Conservation (phyloP, 1,284 basidiomycete species). For the Malassezia caprae region DNA sequence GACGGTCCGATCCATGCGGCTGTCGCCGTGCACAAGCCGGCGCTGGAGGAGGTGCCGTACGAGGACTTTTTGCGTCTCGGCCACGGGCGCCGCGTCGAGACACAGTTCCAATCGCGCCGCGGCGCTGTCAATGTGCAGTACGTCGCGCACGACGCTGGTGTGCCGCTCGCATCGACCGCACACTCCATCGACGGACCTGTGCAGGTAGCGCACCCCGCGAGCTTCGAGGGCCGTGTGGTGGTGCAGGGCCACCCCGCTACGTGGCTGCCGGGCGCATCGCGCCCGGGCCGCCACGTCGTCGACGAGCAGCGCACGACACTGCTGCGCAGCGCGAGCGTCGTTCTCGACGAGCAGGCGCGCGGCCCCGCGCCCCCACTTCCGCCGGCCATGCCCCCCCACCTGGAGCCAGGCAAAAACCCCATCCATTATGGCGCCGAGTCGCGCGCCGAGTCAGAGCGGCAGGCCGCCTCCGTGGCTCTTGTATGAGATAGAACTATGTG, state of each 20-base stretch:
- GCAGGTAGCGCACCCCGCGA: constrained; percentile 18
- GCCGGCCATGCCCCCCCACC: neutral
- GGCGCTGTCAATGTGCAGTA: constrained; percentile 26
- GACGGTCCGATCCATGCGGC: constrained; percentile 25
- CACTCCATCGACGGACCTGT: constrained; percentile 20
- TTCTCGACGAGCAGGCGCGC: neutral
- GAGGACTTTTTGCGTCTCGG: constrained; percentile 18
- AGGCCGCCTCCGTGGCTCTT: neutral
- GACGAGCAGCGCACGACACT: neutral
- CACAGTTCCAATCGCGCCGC: constrained; percentile 20
- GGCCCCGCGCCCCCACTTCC: neutral
- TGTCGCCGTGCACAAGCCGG: constrained; percentile 24
- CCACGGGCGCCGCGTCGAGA: constrained; percentile 19
- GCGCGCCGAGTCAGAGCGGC: neutral
- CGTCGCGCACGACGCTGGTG: constrained; percentile 18
- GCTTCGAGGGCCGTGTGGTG: constrained; percentile 26
- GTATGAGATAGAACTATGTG: neutral
- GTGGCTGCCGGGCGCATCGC: neutral
- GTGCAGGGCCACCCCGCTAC: constrained; percentile 19
- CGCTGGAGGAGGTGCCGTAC: constrained; percentile 11
- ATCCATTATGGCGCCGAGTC: constrained; percentile 8
- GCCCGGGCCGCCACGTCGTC: neutral
- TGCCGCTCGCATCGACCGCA: constrained; percentile 23
- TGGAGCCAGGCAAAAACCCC: constrained; percentile 5
- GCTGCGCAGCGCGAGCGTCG: neutral